Base-by-base conservation (phyloP, 2,329 filamentous ascomycete genomes). In the Geosmithia putterillii region DNA sequence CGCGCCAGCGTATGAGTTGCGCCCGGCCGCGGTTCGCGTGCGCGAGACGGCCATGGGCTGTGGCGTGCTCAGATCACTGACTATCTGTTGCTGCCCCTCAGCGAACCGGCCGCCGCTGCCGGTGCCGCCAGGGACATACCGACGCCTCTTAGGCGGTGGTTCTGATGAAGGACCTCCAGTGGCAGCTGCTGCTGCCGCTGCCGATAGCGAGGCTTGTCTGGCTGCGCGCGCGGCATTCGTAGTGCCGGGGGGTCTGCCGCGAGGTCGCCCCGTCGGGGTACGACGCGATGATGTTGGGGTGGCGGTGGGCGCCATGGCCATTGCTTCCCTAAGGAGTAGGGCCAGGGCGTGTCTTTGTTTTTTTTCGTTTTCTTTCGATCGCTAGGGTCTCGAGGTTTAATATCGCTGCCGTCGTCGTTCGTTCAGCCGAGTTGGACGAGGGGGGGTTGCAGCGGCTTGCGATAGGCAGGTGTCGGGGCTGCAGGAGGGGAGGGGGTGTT, bases 61-160 rank as follows among this genome's bases (percentile, higher is more conserved):
- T 37, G 72, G 72, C 37, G 72, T 74, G 49, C 83, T 77, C 46
- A 73, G 67, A 42, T 75, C 74, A 45, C 86, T 77, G 28, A 32
- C 44, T 81, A 72, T 52, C 94, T 86, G 32, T 92, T 70, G n/a
- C n/a, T n/a, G n/a, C n/a, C n/a, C n/a, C n/a, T n/a, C n/a, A n/a
- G n/a, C n/a, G 60, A 88, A 94, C 57, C 88, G 73, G 18, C 88
- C 87, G 45, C 88, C 87, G 39, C 88, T 88, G 35, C 86, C 87
- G 45, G 86, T 83, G 3, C 87, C 88, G 40, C 88, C 88, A 28
- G 90, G 86, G 40, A 94, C 76, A 65, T 95, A 95, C 62, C 79
- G 75, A 51, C 81, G 73, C 57, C 76, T 77, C 64, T 87, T 88
- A 1, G 70, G 70, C 12, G 82, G 79, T 21, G 81, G 80, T 51